Base-by-base conservation (phyloP, 2,329 filamentous ascomycete species). In the Fusarium anthophilum region DNA sequence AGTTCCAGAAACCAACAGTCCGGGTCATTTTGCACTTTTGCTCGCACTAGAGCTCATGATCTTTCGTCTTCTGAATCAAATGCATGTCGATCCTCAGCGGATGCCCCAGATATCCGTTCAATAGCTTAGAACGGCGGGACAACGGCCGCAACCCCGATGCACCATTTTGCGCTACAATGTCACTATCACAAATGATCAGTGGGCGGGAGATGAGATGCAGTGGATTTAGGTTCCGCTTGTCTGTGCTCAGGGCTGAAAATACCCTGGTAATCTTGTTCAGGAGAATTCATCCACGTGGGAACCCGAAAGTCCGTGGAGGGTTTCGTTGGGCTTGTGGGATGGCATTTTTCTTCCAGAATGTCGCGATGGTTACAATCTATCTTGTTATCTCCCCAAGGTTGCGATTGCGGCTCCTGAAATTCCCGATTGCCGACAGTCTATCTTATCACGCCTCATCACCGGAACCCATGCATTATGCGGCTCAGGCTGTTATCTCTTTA, bases 261-360 rank as follows among this genome's bases (percentile, higher is more conserved):
- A 22, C 28, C 22, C 57, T 39, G 8, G 43, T 45, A 6, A 17
- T 32, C n/a, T 45, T n/a, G 15, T 41, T 22, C 39, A 62, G 30
- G 37, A 53, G 35, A 20, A 41, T 50, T 41, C 28, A 37, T 43
- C 63, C 65, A 68, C 65, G 63, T 68, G 65, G 65, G 47, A 53
- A 24, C 18, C 38, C n/a, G 3, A 63, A n/a, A 41, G 17, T 24
- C 11, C 17, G 11, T 22, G 32, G 3, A 20, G 9, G 10, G 15
- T 63, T 15, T 2, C 3, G 3, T 24, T 22, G n/a, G 11, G 38
- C 17, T n/a, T 8, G 5, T 12, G 17, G 13, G 39, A 37, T 37
- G 24, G 12, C 41, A 38, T 38, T 28, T 30, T 10, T 3, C 8
- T 26, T 9, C 11, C 8, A 35, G 9, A 13, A 55, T 43, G n/a